Conservation (phyloP, 768 basidiomycete genomes). For the Strobilomyces dryophilus region DNA sequence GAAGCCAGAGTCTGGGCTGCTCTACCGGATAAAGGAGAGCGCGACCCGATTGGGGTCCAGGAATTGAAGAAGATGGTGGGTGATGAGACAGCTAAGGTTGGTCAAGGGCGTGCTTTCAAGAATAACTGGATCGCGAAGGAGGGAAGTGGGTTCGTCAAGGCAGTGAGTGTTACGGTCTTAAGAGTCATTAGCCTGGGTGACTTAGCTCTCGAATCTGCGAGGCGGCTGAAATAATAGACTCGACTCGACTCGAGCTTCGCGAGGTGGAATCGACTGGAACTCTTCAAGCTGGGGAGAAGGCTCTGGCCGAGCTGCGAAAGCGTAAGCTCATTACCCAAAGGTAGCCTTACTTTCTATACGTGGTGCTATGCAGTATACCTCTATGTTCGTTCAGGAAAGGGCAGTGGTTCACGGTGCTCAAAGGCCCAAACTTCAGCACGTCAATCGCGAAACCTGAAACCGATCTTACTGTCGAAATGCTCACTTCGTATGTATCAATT, state of each 20-base stretch:
- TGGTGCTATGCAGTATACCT: slow-evolving; percentile 3
- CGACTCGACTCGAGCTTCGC: slow-evolving; percentile 68
- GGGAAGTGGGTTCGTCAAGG: slow-evolving; percentile 79
- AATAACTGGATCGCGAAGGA: slow-evolving; percentile 96
- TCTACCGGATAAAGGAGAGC: slow-evolving; percentile 67
- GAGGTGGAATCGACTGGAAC: slow-evolving; percentile 74
- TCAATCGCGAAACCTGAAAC: slow-evolving; percentile 93
- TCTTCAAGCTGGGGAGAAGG: slow-evolving; percentile 71
- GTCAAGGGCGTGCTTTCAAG: slow-evolving; percentile 95
- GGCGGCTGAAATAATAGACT: slow-evolving; percentile 65
- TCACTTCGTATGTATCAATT: slow-evolving; percentile 64
- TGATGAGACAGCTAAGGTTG: slow-evolving; percentile 86
- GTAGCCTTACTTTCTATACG: slow-evolving; percentile 35
- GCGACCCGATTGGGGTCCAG: slow-evolving; percentile 57
- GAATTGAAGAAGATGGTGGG: slow-evolving; percentile 77
- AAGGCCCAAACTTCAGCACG: slow-evolving; percentile 84
- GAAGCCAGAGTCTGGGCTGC: slow-evolving; percentile 93
- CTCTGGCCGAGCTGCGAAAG: slow-evolving; percentile 83
- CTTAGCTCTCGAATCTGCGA: slow-evolving; percentile 28
- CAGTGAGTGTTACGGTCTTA: slow-evolving; percentile 47
- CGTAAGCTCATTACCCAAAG: slow-evolving; percentile 84
- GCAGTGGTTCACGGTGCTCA: slow-evolving; percentile 88
- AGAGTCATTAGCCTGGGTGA: not conserved
- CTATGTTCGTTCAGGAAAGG: slow-evolving; percentile 61
- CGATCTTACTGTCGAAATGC: slow-evolving; percentile 93